Evolutionary conservation across 2,329 filamentous ascomycete species (phyloP).

Genomic region (Endoconidiophora polonica): DNA sequence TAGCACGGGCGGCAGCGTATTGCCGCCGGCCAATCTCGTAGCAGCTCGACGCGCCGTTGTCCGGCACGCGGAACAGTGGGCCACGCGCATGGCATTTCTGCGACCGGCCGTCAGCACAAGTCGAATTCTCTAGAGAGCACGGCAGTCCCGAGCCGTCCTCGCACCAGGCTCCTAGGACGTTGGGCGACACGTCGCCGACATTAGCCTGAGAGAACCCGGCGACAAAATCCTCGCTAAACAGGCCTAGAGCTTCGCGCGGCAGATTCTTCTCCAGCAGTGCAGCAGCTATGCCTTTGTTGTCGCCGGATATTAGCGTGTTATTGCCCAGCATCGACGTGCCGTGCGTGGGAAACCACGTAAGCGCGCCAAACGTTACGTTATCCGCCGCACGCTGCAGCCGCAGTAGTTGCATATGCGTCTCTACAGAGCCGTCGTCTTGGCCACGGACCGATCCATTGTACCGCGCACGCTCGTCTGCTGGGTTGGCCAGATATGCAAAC

Average conservation of each 20-base stretch:
- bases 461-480: constrained; percentile 48
- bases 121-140: constrained; percentile 68
- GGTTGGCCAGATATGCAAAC: constrained; percentile 72
- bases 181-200: constrained; percentile 81
- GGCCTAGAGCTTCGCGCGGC: constrained; percentile 25
- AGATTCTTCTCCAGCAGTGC: constrained; percentile 63
- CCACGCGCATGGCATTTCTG: constrained; percentile 60
- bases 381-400: constrained; percentile 57
- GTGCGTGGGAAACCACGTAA: constrained; percentile 85
- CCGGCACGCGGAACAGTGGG: constrained; percentile 48
- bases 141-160: constrained; percentile 61
- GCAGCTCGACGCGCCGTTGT: constrained; percentile 57
- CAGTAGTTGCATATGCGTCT: constrained; percentile 65
- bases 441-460: constrained; percentile 29
- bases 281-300: constrained; percentile 87
- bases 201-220: constrained; percentile 86
- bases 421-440: constrained; percentile 30
- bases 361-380: constrained; percentile 56
- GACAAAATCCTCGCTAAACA: constrained; percentile 53
- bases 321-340: constrained; percentile 81
- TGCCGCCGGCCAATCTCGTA: constrained; percentile 64
- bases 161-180: constrained; percentile 74
- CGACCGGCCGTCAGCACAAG: constrained; percentile 52
- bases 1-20: constrained; percentile 37
- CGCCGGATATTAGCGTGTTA: constrained; percentile 73